Percentiles rank a stretch among this genome's conserved stretches.
These are phyloP conservation scores for Cucurbita ficifolia DNA, from an alignment of 306 rosid species.

Conservation along the genomic window DNA sequence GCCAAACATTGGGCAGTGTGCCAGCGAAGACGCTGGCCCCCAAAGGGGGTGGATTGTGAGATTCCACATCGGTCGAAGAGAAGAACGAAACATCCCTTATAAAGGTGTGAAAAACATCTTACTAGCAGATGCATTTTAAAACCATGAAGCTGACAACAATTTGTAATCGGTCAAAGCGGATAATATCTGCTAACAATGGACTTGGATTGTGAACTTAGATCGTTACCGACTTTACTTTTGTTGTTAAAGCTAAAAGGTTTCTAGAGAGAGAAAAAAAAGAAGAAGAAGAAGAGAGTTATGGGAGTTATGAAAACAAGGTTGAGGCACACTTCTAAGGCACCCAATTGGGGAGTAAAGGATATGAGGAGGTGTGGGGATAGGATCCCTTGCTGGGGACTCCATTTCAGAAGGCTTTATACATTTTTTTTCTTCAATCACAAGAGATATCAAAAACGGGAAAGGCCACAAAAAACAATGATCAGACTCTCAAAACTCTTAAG, in stretches of 20 bases:
- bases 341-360: slow-evolving; percentile 33
- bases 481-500: neutral
- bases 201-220: too few relatives aligned
- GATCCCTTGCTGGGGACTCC: slow-evolving; percentile 29
- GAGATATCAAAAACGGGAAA: slow-evolving; percentile 26
- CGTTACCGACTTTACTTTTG: neutral
- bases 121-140: too few relatives aligned
- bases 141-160: too few relatives aligned
- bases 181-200: too few relatives aligned
- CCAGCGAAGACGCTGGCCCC: too few relatives aligned
- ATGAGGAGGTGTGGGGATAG: slow-evolving; percentile 14
- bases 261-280: neutral
- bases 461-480: neutral
- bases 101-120: too few relatives aligned
- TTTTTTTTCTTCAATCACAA: slow-evolving; percentile 36
- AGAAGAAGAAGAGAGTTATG: neutral
- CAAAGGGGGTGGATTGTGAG: too few relatives aligned
- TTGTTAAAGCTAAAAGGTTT: neutral
- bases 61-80: too few relatives aligned
- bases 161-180: too few relatives aligned
- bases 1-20: too few relatives aligned
- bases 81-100: too few relatives aligned
- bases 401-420: neutral
- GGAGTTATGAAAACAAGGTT: neutral
- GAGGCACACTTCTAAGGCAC: slow-evolving; percentile 61